These are phyloP conservation scores for Amphibolis antarctica DNA, from an alignment of 106 monocot genomes.

Conservation along the genomic window DNA sequence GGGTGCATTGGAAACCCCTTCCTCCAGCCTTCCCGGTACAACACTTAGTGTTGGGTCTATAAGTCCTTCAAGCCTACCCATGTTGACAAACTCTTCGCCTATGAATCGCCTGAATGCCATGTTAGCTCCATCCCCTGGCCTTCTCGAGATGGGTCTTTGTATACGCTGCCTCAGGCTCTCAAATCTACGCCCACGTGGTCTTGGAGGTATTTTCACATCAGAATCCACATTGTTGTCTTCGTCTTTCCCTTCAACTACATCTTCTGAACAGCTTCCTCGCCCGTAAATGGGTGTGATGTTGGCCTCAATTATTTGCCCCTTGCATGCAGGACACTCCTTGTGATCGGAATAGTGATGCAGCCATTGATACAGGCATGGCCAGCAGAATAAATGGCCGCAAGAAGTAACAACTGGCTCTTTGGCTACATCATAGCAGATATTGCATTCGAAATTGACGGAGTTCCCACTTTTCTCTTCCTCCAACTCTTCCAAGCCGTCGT, in stretches of 20 bases:
- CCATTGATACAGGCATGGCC: constrained; percentile 92
- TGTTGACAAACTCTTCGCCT: constrained; percentile 27
- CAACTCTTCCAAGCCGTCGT: constrained; percentile 33
- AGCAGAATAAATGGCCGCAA: constrained; percentile 86
- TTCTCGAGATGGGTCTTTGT: constrained; percentile 35
- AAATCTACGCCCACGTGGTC: constrained; percentile 49
- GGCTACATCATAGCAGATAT: constrained; percentile 73
- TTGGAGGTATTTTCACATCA: constrained; percentile 51
- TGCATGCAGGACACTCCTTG: constrained; percentile 87
- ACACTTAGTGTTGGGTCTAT: constrained; percentile 15
- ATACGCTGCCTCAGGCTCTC: constrained; percentile 73
- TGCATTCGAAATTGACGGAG: constrained; percentile 65
- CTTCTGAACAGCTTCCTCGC: constrained; percentile 16
- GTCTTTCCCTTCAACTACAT: background rate
- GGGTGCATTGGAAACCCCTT: background rate
- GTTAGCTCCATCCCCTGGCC: constrained; percentile 35
- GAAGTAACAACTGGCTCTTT: constrained; percentile 78
- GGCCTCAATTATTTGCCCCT: constrained; percentile 59
- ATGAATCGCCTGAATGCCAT: constrained; percentile 39
- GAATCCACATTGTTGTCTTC: constrained; percentile 4
- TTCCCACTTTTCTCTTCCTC: constrained; percentile 20
- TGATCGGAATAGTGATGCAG: constrained; percentile 49
- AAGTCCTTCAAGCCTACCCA: constrained; percentile 24
- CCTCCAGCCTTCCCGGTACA: constrained; percentile 4
- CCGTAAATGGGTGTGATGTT: constrained; percentile 75